Evolutionary conservation across 192 early-diverging fungal genomes (phyloP), one percentile per base, ranked within the genome.

Genomic region (Tieghemiomyces parasiticus): DNA sequence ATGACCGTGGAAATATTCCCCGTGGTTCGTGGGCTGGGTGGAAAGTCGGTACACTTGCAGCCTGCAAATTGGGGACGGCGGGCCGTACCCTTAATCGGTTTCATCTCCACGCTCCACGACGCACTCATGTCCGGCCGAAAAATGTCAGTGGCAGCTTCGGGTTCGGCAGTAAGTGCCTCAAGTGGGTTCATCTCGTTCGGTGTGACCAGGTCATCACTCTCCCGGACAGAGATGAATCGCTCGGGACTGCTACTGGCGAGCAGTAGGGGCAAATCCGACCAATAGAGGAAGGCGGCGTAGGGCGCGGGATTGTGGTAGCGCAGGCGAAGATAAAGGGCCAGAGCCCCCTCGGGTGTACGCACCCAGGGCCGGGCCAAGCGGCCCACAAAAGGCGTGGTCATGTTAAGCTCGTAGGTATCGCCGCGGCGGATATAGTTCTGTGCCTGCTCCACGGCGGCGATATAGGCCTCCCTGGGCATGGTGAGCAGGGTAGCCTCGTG

Each of bases 361-460:
- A 64, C 48, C n/a, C n/a, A n/a, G 20, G 25, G 34, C 6, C 44
- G 29, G 29, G n/a, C 20, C 12, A 56, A 24, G 19, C 20, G 28
- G 31, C 29, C 54, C 32, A 56, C 72, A 67, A 93, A 80, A 46
- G 89, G 88, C 1, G 87, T 95, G 0, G 95, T 97, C 51, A 97
- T 61, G 65, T 92, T 94, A 1, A 95, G 68, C 64, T 97, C 95
- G 69, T 97, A 97, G n/a, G 92, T 84, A 64, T 97, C 92, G 38
- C 95, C 95, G 49, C 79, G 76, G 0, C 71, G 46, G 58, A 97
- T 97, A 35, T 77, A 68, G 24, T 63, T 35, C 49, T 82, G 70
- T n/a, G 81, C 70, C n/a, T 25, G 30, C 2, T 49, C 62, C 19
- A 88, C 73, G 31, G 76, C 79, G 0, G 34, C 45, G 2, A 81